Evolutionary conservation across 1,139 yeast genomes (phyloP).

Genomic region (Suhomyces guaymorum): DNA sequence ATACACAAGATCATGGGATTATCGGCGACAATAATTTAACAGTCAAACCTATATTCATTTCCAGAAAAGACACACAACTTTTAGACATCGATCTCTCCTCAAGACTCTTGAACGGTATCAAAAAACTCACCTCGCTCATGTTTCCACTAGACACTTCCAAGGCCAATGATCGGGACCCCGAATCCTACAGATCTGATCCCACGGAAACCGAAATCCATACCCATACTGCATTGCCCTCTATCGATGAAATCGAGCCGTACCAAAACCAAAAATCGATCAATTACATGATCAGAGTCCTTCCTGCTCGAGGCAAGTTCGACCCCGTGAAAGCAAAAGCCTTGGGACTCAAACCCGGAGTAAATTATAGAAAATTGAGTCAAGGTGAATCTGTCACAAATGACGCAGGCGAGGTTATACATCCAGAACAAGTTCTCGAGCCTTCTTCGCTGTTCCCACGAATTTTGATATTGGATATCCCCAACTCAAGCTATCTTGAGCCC

Average conservation of each 20-base stretch:
- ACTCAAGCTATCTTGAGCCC: slow-evolving; percentile 46
- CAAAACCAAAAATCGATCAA: slow-evolving; percentile 40
- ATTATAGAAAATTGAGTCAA: slow-evolving; percentile 57
- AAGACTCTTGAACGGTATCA: slow-evolving; percentile 22
- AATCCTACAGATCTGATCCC: slow-evolving; percentile 43
- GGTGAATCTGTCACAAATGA: slow-evolving; percentile 61
- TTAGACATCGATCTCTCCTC: slow-evolving; percentile 1
- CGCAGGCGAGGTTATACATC: slow-evolving; percentile 58
- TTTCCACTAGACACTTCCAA: slow-evolving; percentile 49
- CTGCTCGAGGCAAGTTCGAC: slow-evolving; percentile 78
- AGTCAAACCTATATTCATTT: slow-evolving; percentile 53
- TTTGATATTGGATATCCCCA: slow-evolving; percentile 76
- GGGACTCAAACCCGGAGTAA: slow-evolving; percentile 68
- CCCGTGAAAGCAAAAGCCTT: slow-evolving; percentile 62
- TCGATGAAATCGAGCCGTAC: slow-evolving; percentile 19
- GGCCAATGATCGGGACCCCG: slow-evolving; percentile 40
- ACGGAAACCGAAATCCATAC: slow-evolving; percentile 44
- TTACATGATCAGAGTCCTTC: slow-evolving; percentile 64
- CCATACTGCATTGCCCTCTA: slow-evolving; percentile 39
- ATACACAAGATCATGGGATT: slow-evolving; percentile 31
- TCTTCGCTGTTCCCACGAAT: slow-evolving; percentile 59
- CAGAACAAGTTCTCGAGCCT: slow-evolving; percentile 74
- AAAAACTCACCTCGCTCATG: slow-evolving; percentile 44
- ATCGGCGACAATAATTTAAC: slow-evolving; percentile 54
- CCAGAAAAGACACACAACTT: slow-evolving; percentile 2